A percentile compares a stretch with the other conserved stretches of the same genome.
phyloP scores from a whole-genome alignment of 352 stramenopile species.

The Globisporangium orthogonon region DNA sequence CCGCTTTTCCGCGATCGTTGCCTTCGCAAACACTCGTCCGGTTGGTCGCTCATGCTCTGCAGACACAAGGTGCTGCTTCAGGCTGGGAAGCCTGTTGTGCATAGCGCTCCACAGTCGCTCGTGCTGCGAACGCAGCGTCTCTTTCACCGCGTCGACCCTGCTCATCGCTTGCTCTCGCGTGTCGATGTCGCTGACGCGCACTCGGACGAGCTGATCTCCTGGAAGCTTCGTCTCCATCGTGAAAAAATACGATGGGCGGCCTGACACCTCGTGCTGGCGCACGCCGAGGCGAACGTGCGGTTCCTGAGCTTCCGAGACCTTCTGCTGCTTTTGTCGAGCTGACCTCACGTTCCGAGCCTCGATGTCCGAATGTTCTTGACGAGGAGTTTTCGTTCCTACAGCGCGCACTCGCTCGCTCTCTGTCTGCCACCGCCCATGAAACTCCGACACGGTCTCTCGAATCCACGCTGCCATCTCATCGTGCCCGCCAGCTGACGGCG shows the following conservation, averaged over 20 bases:
- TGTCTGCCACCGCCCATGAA: neutral
- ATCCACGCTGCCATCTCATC: constrained; percentile 9
- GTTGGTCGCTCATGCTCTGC: constrained; percentile 2
- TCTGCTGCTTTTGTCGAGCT: neutral
- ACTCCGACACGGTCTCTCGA: constrained; percentile 6
- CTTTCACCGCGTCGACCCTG: constrained; percentile 11
- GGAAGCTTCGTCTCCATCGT: constrained; percentile 7
- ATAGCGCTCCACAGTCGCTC: neutral
- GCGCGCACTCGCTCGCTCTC: neutral
- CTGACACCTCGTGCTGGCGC: constrained; percentile 4
- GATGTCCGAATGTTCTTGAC: neutral
- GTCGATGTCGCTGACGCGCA: constrained; percentile 13
- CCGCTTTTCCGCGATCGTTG: neutral
- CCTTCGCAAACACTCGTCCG: neutral
- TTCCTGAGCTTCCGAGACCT: neutral
- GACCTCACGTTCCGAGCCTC: neutral
- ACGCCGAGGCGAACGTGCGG: constrained; percentile 14
- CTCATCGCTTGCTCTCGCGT: constrained; percentile 11
- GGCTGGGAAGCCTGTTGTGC: neutral
- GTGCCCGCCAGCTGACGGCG: neutral
- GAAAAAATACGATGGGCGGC: constrained; percentile 11
- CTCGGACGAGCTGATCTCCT: constrained; percentile 8
- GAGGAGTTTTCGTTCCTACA: neutral
- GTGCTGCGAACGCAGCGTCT: constrained; percentile 4
- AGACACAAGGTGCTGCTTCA: constrained; percentile 5